These are phyloP conservation scores for Cynara cardunculus DNA, from an alignment of 129 eudicot genomes.

Conservation along the genomic window DNA sequence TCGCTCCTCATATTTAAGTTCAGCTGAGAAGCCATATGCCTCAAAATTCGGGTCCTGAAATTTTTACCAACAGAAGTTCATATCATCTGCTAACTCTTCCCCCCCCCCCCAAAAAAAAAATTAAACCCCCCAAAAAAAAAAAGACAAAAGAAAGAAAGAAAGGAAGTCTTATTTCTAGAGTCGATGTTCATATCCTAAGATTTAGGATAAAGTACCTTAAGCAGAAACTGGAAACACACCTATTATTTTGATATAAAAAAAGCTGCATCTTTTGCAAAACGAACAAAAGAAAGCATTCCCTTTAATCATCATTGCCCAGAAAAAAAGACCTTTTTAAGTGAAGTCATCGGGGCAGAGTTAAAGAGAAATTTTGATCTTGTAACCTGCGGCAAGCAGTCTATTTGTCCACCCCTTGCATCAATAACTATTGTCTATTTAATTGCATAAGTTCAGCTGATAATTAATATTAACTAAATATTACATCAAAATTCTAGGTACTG, in stretches of 20 bases:
- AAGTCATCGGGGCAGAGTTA: neutral
- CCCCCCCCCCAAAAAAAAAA: neutral
- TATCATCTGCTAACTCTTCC: neutral
- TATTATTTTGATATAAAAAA: neutral
- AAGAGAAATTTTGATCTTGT: neutral
- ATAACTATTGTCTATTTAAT: neutral
- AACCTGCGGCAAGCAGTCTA: neutral
- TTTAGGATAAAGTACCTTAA: too few species aligned
- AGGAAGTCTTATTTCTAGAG: too few species aligned
- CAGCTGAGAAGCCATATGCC: constrained; percentile 83
- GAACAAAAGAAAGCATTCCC: neutral
- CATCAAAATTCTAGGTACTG: neutral
- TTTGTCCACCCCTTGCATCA: neutral
- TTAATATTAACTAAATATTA: neutral
- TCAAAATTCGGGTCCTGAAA: constrained; percentile 74
- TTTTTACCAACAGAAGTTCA: neutral
- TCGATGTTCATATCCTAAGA: too few species aligned
- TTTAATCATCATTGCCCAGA: neutral
- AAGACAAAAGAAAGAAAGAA: too few species aligned
- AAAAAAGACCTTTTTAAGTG: neutral
- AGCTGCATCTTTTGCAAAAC: neutral
- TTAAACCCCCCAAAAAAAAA: too few species aligned
- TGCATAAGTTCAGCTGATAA: neutral
- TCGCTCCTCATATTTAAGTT: constrained; percentile 75
- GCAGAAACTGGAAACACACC: neutral